phyloP scores from a whole-genome alignment of 768 basidiomycete genomes.

The Leccinum truebloodii region DNA sequence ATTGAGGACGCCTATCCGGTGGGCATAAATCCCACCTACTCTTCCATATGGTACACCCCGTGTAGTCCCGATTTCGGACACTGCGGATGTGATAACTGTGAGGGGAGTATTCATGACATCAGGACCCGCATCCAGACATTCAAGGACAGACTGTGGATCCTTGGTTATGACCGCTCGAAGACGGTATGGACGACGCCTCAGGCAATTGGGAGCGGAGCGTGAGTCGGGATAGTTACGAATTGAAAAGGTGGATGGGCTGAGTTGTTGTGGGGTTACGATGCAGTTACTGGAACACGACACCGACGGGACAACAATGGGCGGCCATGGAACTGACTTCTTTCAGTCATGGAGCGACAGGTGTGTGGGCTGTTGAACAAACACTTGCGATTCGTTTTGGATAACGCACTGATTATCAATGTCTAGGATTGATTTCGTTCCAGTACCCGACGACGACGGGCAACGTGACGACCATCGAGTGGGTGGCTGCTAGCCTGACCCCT shows the following conservation, averaged over 20 bases:
- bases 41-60: conserved; percentile 55
- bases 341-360: conserved; percentile 30
- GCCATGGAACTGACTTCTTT: conserved; percentile 27
- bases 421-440: conserved; percentile 32
- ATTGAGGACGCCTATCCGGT: conserved; percentile 47
- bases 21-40: conserved; percentile 63
- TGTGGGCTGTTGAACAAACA: background rate
- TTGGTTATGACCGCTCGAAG: conserved; percentile 66
- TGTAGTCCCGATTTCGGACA: conserved; percentile 69
- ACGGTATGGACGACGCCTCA: conserved; percentile 80
- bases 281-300: conserved; percentile 34
- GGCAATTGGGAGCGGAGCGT: conserved; percentile 61
- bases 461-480: conserved; percentile 27
- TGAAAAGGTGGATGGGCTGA: background rate
- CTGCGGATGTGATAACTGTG: conserved; percentile 73
- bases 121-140: conserved; percentile 66
- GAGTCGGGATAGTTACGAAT: background rate
- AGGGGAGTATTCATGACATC: conserved; percentile 65
- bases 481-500: conserved; percentile 4
- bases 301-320: conserved; percentile 30
- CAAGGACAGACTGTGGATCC: conserved; percentile 53
- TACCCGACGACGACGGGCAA: conserved; percentile 27
- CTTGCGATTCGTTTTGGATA: background rate
- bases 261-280: background rate
- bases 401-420: background rate